Conservation (phyloP, 1,139 yeast species). For the Candida pseudoviswanathii region DNA sequence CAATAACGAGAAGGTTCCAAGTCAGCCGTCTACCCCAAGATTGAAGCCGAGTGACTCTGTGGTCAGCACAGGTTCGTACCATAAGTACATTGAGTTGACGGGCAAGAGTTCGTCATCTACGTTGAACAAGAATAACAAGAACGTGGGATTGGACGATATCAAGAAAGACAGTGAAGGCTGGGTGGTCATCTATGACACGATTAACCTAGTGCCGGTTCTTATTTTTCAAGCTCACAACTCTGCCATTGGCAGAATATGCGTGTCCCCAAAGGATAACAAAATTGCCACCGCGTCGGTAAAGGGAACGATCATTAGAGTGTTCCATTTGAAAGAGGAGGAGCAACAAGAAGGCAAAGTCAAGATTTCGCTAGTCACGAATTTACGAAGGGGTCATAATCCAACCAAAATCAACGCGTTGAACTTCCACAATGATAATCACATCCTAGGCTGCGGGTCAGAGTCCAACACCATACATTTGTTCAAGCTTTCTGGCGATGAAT, state of each 20-base stretch:
- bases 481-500: slow-evolving; percentile 27
- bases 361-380: slow-evolving; percentile 47
- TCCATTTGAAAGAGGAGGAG: slow-evolving; percentile 18
- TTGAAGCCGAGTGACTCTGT: slow-evolving; percentile 24
- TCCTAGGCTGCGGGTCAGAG: slow-evolving; percentile 68
- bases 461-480: slow-evolving; percentile 73
- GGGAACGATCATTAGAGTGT: slow-evolving; percentile 71
- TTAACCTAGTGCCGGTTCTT: slow-evolving; percentile 55
- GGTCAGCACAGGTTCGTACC: slow-evolving; percentile 11
- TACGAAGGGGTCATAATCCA: slow-evolving; percentile 69
- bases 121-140: slow-evolving; percentile 13
- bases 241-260: slow-evolving; percentile 45
- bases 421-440: slow-evolving; percentile 51
- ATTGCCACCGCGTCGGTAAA: slow-evolving; percentile 71
- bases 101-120: slow-evolving; percentile 8
- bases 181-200: slow-evolving; percentile 61
- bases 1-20: slow-evolving; percentile 16
- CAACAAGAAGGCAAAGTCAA: slow-evolving; percentile 14
- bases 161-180: slow-evolving; percentile 36
- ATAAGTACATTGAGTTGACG: slow-evolving; percentile 14
- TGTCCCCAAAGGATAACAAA: slow-evolving; percentile 53
- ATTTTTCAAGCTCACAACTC: slow-evolving; percentile 63
- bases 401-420: slow-evolving; percentile 57
- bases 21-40: slow-evolving; percentile 14
- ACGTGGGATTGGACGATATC: slow-evolving; percentile 29